Evolutionary conservation across 2,329 filamentous ascomycete species (phyloP).

Genomic region (Ophiocordyceps camponoti-rufipedis): DNA sequence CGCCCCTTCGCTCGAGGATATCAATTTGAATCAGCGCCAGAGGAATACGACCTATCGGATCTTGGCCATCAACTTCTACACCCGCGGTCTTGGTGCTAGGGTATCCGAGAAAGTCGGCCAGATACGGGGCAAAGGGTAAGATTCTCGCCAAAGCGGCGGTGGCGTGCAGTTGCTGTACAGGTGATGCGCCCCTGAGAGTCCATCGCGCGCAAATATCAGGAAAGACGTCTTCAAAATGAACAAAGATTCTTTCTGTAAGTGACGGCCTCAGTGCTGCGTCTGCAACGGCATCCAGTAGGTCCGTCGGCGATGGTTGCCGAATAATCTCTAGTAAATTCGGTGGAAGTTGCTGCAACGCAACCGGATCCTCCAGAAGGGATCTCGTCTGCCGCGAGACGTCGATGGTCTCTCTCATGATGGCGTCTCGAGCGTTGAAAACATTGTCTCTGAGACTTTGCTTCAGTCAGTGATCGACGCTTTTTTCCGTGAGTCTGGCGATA

Average conservation of each 20-base stretch:
- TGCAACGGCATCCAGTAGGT: conserved; percentile 55
- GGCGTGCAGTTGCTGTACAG: conserved; percentile 19
- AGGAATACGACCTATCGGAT: conserved; percentile 4
- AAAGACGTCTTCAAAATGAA: conserved; percentile 56
- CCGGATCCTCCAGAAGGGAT: conserved; percentile 36
- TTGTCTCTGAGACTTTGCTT: conserved; percentile 6
- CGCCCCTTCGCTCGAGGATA: too few species aligned
- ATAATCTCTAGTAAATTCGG: conserved; percentile 51
- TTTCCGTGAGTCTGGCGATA: conserved; percentile 9
- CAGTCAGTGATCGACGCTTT: conserved; percentile 4
- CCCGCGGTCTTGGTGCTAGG: too few species aligned
- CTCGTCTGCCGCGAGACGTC: conserved; percentile 35
- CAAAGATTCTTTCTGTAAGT: conserved; percentile 56
- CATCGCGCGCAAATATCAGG: conserved; percentile 72
- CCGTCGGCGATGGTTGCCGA: conserved; percentile 39
- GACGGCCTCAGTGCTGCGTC: conserved; percentile 48
- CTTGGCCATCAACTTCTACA: too few species aligned
- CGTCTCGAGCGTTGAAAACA: conserved; percentile 5
- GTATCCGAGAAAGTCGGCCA: conserved; percentile 53
- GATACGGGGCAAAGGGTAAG: conserved; percentile 63
- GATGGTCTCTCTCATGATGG: conserved; percentile 32
- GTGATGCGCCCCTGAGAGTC: conserved; percentile 29
- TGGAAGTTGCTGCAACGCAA: conserved; percentile 42
- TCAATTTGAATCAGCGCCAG: conserved; percentile 13
- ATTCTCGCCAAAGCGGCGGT: conserved; percentile 63